Base-by-base conservation (phyloP, 2,329 filamentous ascomycete species). In the Colletotrichum orbiculare region DNA sequence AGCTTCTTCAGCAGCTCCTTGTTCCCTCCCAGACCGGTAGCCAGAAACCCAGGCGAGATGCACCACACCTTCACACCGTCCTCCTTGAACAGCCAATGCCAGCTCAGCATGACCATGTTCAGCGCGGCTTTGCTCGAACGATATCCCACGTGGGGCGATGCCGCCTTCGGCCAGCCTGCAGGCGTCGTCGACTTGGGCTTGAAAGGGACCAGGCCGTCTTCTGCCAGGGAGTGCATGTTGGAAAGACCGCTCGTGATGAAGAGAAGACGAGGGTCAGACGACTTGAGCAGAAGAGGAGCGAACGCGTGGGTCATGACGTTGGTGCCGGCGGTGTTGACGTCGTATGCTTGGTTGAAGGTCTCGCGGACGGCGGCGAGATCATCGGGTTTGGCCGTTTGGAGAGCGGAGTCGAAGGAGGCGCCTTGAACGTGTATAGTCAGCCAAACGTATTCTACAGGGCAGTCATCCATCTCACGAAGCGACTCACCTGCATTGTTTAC, bases 61-160 rank as follows among this genome's bases (percentile, higher is more conserved):
- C 71, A 70, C 74, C 77, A 86, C 0, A 83, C 79, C 70, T 83
- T 84, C 6, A 86, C 82, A 0, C 82, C 82, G 46, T 87, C 84
- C 2, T 78, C 76, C 49, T 73, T 76, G 33, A 84, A 71, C 0
- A 75, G 62, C 8, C 77, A 71, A 10, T 71, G 63, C 79, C 81
- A 84, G 62, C 82, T 78, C 6, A 76, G 72, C 80, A 83, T 81
- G 67, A 84, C 63, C 82, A 84, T 84, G 66, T 83, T 84, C 60
- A 84, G 68, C 0, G 78, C 82, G 0, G 76, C 77, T 71, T 84
- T 84, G 25, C 72, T 70, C 34, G 72, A 73, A 3, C 81, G 76
- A 64, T 84, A 84, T 2, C 71, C 60, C 6, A 69, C 35, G 38
- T 62, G 15, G 46, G 48, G 38, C 53, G 62, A 5, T 57, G 67